Conservation (phyloP, 2,329 filamentous ascomycete genomes). For the Arachnopeziza araneosa region DNA sequence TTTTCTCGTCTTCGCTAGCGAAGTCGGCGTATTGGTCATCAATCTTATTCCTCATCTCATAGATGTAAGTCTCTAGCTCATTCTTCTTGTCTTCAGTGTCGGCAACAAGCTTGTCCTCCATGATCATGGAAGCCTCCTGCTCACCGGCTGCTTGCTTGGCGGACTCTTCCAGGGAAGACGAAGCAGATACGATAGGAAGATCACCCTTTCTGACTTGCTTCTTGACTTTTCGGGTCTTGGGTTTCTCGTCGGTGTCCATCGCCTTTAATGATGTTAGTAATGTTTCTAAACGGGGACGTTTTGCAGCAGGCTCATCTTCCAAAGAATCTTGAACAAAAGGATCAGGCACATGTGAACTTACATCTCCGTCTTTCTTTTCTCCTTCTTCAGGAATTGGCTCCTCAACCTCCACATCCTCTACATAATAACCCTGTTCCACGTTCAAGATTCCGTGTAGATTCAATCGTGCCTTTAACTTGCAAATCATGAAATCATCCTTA, state of each 20-base stretch:
- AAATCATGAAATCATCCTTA: slow-evolving; percentile 98
- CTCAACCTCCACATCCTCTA: slow-evolving; percentile 96
- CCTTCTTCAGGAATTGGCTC: slow-evolving; percentile 75
- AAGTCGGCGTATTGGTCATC: slow-evolving; percentile 88
- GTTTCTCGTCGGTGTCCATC: slow-evolving; percentile 78
- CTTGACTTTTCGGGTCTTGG: slow-evolving; percentile 93
- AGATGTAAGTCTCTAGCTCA: slow-evolving; percentile 96
- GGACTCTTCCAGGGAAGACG: slow-evolving; percentile 67
- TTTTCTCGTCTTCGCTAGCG: slow-evolving; percentile 87
- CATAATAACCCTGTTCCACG: slow-evolving; percentile 94
- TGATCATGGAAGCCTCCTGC: slow-evolving; percentile 84
- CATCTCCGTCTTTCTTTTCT: slow-evolving; percentile 57
- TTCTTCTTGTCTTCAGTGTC: slow-evolving; percentile 99
- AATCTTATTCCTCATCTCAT: slow-evolving; percentile 92
- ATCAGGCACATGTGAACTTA: slow-evolving; percentile 41
- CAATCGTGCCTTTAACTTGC: slow-evolving; percentile 96
- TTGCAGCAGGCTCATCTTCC: slow-evolving; percentile 22
- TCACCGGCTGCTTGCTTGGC: slow-evolving; percentile 66
- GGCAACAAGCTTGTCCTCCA: slow-evolving; percentile 97
- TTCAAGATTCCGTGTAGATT: slow-evolving; percentile 97
- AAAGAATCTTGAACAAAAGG: slow-evolving; percentile 9
- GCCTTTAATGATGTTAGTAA: slow-evolving; percentile 38
- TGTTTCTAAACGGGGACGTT: slow-evolving; percentile 18
- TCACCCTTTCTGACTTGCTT: slow-evolving; percentile 99
- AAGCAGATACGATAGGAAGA: slow-evolving; percentile 78